Conservation (phyloP, 306 rosid species). For the Cercis canadensis region DNA sequence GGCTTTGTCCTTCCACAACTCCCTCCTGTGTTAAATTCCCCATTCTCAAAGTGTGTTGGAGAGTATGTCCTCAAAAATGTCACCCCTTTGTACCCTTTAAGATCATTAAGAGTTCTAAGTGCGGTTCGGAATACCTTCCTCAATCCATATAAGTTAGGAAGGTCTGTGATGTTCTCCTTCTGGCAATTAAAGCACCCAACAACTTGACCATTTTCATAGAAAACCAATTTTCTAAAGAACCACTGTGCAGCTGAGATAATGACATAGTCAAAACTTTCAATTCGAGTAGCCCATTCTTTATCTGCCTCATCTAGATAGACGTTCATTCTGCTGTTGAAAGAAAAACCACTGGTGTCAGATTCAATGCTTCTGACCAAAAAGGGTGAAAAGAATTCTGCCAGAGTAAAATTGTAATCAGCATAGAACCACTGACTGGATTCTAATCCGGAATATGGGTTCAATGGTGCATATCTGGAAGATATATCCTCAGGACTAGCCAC, state of each 20-base stretch:
- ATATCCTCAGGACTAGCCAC: constrained; percentile 68
- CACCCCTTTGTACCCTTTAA: constrained; percentile 60
- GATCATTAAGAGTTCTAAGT: constrained; percentile 49
- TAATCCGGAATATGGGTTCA: constrained; percentile 3
- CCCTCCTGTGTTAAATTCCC: constrained; percentile 90
- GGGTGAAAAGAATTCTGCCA: constrained; percentile 82
- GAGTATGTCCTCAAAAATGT: constrained; percentile 88
- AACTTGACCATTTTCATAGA: constrained; percentile 55
- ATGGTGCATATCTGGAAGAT: constrained; percentile 43
- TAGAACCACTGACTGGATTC: constrained; percentile 61
- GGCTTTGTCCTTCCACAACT: constrained; percentile 76
- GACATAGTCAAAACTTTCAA: constrained; percentile 68
- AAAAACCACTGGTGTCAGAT: constrained; percentile 51
- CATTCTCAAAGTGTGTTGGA: constrained; percentile 87
- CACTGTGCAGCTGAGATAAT: constrained; percentile 89
- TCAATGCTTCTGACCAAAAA: constrained; percentile 61
- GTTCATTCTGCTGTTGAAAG: constrained; percentile 57
- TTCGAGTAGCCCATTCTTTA: constrained; percentile 57
- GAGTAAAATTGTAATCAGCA: constrained; percentile 69
- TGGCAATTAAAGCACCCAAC: constrained; percentile 72
- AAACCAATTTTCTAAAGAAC: constrained; percentile 73
- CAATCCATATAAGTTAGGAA: constrained; percentile 54
- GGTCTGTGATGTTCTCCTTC: constrained; percentile 44
- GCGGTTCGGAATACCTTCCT: constrained; percentile 70
- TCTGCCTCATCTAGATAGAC: constrained; percentile 73